Base-by-base conservation (phyloP, 116 monocot species). In the Cymodocea nodosa region DNA sequence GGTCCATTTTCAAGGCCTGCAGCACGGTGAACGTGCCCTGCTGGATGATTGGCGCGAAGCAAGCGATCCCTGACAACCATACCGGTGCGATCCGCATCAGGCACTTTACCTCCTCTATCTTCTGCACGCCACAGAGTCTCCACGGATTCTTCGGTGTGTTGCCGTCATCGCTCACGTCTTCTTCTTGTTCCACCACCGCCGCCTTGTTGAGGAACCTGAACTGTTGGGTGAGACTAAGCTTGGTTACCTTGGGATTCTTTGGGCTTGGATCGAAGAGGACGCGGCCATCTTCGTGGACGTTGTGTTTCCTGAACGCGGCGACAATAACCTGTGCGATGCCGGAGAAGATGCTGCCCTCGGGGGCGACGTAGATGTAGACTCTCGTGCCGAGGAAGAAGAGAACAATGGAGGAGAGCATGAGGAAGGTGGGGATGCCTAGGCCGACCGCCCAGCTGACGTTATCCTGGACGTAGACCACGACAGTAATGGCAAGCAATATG, bases 371-470 rank as follows among this genome's bases (percentile, higher is more conserved):
- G 63, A 87, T 60, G 67, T 95, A 95, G 66, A 90, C 57, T 0
- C 71, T 50, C 7, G 80, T 75, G 0, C 95, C 95, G 0, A 66
- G 70, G 19, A 75, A 77, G 71, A 95, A 90, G 2, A 84, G 62
- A 2, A 62, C 66, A 16, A 85, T 66, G 22, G 95, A 82, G 10
- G 85, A 10, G 15, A 23, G 73, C 95, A 95, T 87, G 25, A 84
- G 77, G 0, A 51, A 17, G 1, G 90, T 65, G 12, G 90, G 90
- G 30, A 95, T 83, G 19, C 81, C 95, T 15, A 87, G 68, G 2
- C 90, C 90, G 66, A 82, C 51, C 1, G 84, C 90, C 90, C 95
- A 87, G 13, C 95, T 87, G 2, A 95, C 74, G 63, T 78, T 87
- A 69, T 85, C 87, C 57, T 94, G 94, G 17, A 94, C 57, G 79